A percentile compares a stretch with the other conserved stretches of the same genome.
These are phyloP conservation scores for Perilla frutescens DNA, from an alignment of 257 asterid genomes.

Conservation along the genomic window DNA sequence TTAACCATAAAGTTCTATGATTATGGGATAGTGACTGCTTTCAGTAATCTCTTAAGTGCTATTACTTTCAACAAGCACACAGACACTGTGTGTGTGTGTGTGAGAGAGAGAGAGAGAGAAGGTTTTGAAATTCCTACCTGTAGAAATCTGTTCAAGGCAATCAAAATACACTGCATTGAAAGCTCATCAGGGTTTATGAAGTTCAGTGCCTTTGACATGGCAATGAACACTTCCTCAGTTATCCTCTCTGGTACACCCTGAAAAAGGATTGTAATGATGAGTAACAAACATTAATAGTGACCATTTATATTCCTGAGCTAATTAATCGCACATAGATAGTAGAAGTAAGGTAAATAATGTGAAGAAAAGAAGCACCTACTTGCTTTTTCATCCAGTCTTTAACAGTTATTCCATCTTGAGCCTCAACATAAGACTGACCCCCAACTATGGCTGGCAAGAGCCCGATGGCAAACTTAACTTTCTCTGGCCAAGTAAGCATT, in stretches of 20 bases:
- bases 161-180: constrained; percentile 94
- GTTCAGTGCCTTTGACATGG: constrained; percentile 98
- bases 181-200: constrained; percentile 97
- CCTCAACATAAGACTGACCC: constrained; percentile 96
- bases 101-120: background rate
- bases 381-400: constrained; percentile 96
- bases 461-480: constrained; percentile 92
- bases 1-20: background rate
- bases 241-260: constrained; percentile 97
- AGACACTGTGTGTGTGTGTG: background rate
- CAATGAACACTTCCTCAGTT: constrained; percentile 88
- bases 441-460: constrained; percentile 96
- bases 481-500: constrained; percentile 99
- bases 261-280: constrained; percentile 21
- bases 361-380: constrained; percentile 48
- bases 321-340: constrained; percentile 1
- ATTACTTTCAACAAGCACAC: background rate
- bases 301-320: constrained; percentile 1
- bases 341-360: background rate
- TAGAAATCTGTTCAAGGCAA: constrained; percentile 93
- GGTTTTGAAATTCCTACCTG: constrained; percentile 52
- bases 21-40: background rate
- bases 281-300: constrained; percentile 4
- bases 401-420: constrained; percentile 92
- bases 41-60: background rate